Evolutionary conservation across 768 basidiomycete genomes (phyloP).

Genomic region (Tricholoma terreum): DNA sequence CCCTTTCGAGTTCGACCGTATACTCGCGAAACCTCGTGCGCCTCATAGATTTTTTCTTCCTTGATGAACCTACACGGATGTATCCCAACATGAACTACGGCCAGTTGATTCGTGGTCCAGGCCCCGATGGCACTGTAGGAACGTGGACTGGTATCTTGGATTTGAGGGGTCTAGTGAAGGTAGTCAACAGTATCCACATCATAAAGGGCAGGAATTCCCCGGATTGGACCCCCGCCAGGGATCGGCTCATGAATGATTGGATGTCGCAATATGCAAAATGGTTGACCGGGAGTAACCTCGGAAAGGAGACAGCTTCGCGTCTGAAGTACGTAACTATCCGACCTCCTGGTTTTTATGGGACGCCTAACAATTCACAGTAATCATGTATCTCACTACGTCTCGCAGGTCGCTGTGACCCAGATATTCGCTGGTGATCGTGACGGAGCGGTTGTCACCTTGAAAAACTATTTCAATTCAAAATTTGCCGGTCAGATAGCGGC

Average conservation of each 20-base stretch:
- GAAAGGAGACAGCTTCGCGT: conserved; percentile 30
- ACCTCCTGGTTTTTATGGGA: background rate
- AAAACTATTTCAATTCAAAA: conserved; percentile 38
- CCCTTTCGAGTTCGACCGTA: conserved; percentile 25
- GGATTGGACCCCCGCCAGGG: conserved; percentile 40
- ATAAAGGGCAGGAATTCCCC: conserved; percentile 33
- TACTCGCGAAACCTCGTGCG: conserved; percentile 35
- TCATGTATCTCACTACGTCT: conserved; percentile 48
- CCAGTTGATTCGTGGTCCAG: conserved; percentile 52
- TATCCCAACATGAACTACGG: conserved; percentile 55
- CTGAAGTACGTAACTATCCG: background rate
- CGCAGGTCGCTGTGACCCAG: conserved; percentile 42
- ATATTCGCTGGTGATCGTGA: conserved; percentile 37
- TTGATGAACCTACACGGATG: conserved; percentile 41
- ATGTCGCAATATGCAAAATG: conserved; percentile 40
- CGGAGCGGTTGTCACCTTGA: conserved; percentile 37
- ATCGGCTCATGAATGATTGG: conserved; percentile 43
- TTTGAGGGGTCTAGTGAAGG: conserved; percentile 46
- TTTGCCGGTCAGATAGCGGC: conserved; percentile 48
- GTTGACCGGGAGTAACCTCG: conserved; percentile 41
- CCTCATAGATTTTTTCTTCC: conserved; percentile 47
- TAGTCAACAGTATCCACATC: conserved; percentile 44
- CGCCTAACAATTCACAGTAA: conserved; percentile 36
- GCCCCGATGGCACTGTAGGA: conserved; percentile 34
- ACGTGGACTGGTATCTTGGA: conserved; percentile 56